Base-by-base conservation (phyloP, 2,329 filamentous ascomycete genomes). In the Xylariaceae sp. region DNA sequence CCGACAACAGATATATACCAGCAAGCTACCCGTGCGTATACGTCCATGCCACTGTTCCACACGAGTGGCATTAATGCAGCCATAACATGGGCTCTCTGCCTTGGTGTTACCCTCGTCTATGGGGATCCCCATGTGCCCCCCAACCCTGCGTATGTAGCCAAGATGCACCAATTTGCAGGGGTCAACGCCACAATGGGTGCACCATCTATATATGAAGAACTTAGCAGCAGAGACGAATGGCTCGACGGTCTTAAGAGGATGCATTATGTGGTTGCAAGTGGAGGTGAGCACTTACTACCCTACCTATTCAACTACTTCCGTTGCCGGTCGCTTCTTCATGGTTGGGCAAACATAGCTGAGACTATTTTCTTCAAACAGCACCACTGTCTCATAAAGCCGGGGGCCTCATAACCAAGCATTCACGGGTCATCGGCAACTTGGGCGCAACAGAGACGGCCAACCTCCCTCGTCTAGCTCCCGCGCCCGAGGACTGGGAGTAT, bases 391-490 rank as follows among this genome's bases (percentile, higher is more conserved):
- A 52, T n/a, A 12, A 52, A 29, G 49, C 49, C n/a, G 49, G 49
- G 31, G 11, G 37, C 17, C 14, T 43, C 4, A 45, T 52, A 36
- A 34, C 49, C 6, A 37, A 29, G 7, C 44, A 52, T 31, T 37
- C 49, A 3, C 48, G 48, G 6, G 48, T 52, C 3, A 52, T 52
- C 29, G 48, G 48, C 14, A 52, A 52, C 11, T 28, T 52, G 9
- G 48, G 48, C 40, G 39, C 49, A 2, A 52, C 49, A 14, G 49
- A 52, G 40, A 52, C 39, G 7, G 49, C 49, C 24, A 52, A 52
- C 24, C 49, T 45, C n/a, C 46, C 46, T 4, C 39, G 49, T 11
- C 40, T 52, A 7, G 39, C 39, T 9, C 49, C 29, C 8, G 49
- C 49, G 23, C 49, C 49, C 1, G 31, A 43, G 4, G 49, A 52